Evolutionary conservation across 208 protist species (phyloP).

Genomic region (Leishmania tropica): DNA sequence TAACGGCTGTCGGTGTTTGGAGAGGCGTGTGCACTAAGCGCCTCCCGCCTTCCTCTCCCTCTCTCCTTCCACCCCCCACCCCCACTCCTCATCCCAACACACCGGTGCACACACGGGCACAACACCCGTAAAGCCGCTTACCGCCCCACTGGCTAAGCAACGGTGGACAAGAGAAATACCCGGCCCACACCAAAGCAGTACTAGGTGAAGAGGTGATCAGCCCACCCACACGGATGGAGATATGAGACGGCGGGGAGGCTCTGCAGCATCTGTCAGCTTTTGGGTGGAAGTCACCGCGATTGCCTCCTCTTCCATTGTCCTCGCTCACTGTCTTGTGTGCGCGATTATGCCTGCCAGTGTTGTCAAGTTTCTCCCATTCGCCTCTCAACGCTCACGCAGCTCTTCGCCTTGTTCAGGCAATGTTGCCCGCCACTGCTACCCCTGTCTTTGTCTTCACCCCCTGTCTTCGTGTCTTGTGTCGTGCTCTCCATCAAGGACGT

Average conservation of each 20-base stretch:
- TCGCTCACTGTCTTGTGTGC: slow-evolving; percentile 3
- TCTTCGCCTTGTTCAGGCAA: background rate
- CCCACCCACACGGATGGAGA: background rate
- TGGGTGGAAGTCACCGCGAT: background rate
- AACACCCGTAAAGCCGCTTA: background rate
- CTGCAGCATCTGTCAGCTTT: background rate
- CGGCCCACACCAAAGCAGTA: background rate
- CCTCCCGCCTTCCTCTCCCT: background rate
- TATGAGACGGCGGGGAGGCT: background rate
- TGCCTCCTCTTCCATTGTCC: background rate
- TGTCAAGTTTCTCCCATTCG: background rate
- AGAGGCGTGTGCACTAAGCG: background rate
- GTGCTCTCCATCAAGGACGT: background rate
- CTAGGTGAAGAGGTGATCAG: background rate
- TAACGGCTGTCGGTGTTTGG: background rate
- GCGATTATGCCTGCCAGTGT: background rate
- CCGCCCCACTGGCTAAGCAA: background rate
- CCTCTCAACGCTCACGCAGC: background rate
- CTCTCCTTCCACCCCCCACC: background rate
- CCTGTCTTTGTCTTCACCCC: background rate
- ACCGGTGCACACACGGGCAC: background rate
- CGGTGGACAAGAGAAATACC: background rate
- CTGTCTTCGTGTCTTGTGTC: background rate
- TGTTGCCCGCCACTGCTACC: background rate
- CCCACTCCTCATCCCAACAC: background rate